phyloP scores from a whole-genome alignment of 805 yeast species.

The Pachysolen tannophilus region DNA sequence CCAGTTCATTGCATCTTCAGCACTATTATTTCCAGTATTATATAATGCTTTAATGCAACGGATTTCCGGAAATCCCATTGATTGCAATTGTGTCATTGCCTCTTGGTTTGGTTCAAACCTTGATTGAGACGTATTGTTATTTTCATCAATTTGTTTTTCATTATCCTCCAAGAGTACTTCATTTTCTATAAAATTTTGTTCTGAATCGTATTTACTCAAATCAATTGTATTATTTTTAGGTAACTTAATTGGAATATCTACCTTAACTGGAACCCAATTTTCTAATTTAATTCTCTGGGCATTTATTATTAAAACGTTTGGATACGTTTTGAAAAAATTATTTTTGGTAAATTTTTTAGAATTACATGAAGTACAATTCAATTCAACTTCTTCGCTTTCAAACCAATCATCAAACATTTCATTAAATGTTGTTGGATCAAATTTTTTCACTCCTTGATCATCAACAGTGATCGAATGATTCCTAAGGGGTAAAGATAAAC shows the following conservation, averaged over 20 bases:
- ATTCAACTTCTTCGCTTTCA: conserved; percentile 50
- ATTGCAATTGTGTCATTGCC: conserved; percentile 45
- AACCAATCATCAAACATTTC: conserved; percentile 40
- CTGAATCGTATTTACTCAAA: conserved; percentile 32
- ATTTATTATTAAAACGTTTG: conserved; percentile 61
- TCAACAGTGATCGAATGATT: conserved; percentile 29
- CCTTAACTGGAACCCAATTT: conserved; percentile 86
- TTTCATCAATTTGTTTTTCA: conserved; percentile 9
- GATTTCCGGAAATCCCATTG: conserved; percentile 83
- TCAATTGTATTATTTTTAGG: conserved; percentile 32
- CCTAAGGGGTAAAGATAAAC: conserved; percentile 51
- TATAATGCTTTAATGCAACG: conserved; percentile 62
- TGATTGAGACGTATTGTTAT: no score
- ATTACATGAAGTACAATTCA: conserved; percentile 51
- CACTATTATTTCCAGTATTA: conserved; percentile 55
- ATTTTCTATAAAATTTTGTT: conserved; percentile 30
- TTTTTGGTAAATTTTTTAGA: conserved; percentile 28
- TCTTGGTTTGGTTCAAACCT: conserved; percentile 53
- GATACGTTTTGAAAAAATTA: conserved; percentile 51
- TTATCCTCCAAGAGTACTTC: conserved; percentile 34
- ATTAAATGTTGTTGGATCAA: conserved; percentile 39
- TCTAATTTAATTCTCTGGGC: conserved; percentile 76
- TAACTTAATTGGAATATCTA: conserved; percentile 60
- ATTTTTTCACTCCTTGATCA: conserved; percentile 37
- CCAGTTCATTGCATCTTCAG: conserved; percentile 86